Percentiles rank a stretch among this genome's conserved stretches.
Conservation (phyloP, 139 green algal species). For the Chlorella sp. region DNA sequence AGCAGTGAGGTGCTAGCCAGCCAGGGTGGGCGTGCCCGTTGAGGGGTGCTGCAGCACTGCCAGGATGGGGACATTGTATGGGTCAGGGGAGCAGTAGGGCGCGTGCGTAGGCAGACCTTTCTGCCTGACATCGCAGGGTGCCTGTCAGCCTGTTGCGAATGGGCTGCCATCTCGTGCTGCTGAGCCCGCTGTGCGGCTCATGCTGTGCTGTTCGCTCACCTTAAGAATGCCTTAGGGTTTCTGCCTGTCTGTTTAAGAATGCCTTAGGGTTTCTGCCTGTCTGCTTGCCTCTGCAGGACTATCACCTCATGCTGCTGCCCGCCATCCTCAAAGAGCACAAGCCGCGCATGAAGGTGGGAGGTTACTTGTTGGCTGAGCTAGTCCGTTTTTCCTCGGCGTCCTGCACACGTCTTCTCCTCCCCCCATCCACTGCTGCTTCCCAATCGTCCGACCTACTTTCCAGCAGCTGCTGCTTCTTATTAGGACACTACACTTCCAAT, state of each 20-base stretch:
- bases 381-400: no score
- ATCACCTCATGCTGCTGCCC: conserved; percentile 96
- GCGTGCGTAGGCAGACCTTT: neutral
- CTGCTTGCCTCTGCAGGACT: conserved; percentile 74
- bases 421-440: neutral
- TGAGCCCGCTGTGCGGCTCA: no score
- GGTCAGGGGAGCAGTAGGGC: neutral
- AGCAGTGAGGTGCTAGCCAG: neutral
- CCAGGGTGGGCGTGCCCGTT: no score
- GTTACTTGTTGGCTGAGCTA: neutral
- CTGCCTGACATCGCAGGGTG: neutral
- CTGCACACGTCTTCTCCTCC: no score
- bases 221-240: no score
- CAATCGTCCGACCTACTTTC: neutral
- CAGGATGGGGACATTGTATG: neutral
- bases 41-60: neutral
- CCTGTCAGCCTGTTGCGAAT: neutral
- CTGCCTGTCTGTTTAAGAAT: no score
- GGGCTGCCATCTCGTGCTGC: neutral
- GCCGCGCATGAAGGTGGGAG: conserved; percentile 78
- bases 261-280: no score
- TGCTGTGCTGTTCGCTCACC: no score
- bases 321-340: conserved; percentile 84
- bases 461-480: neutral
- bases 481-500: neutral